These are phyloP conservation scores for Hygrophorus russula DNA, from an alignment of 768 basidiomycete species.

Conservation along the genomic window DNA sequence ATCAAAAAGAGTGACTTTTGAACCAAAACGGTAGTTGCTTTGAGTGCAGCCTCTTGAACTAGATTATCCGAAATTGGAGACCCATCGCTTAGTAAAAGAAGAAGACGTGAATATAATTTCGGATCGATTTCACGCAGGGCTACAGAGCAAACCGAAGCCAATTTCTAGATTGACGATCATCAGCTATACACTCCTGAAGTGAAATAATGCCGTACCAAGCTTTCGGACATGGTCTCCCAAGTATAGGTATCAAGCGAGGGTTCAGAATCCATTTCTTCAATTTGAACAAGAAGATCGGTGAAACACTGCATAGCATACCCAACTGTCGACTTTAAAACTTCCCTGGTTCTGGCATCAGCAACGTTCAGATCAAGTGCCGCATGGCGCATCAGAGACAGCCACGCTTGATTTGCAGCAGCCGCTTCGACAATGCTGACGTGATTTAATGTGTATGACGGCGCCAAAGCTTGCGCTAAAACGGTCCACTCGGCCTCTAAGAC, in stretches of 20 bases:
- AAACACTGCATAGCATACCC: constrained; percentile 63
- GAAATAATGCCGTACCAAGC: constrained; percentile 42
- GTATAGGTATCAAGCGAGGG: constrained; percentile 80
- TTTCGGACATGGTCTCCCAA: constrained; percentile 89
- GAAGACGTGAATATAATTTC: constrained; percentile 57
- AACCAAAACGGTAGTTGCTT: constrained; percentile 75
- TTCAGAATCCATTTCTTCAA: constrained; percentile 73
- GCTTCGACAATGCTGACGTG: constrained; percentile 44
- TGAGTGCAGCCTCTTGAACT: constrained; percentile 83
- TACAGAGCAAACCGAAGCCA: constrained; percentile 72
- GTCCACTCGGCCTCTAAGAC: constrained; percentile 82
- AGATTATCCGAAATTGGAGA: constrained; percentile 75
- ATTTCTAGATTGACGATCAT: constrained; percentile 46
- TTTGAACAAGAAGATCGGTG: constrained; percentile 63
- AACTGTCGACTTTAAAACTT: constrained; percentile 23
- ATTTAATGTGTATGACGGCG: constrained; percentile 18
- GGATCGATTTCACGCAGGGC: constrained; percentile 58
- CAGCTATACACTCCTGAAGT: background rate
- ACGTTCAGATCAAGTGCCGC: constrained; percentile 32
- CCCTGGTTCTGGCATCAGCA: constrained; percentile 23
- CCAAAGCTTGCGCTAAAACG: constrained; percentile 60
- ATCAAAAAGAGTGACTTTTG: constrained; percentile 44
- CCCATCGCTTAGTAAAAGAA: constrained; percentile 67
- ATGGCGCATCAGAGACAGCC: constrained; percentile 55
- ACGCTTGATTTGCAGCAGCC: constrained; percentile 75